These are phyloP conservation scores for Echium plantagineum DNA, from an alignment of 257 asterid species.

Conservation along the genomic window DNA sequence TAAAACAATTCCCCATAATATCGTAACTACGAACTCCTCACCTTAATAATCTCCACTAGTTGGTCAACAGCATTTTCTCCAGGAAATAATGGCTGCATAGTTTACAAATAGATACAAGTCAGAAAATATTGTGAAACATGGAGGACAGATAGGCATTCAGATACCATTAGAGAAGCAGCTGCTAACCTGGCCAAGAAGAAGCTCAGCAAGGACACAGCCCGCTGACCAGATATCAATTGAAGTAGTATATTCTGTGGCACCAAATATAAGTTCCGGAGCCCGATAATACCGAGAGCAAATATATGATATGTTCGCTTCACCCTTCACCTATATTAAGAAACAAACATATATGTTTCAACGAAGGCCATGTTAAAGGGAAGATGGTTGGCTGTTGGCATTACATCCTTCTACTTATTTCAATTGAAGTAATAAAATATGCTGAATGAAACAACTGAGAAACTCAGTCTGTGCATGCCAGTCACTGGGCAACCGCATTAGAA, in stretches of 20 bases:
- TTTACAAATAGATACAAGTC: conserved; percentile 15
- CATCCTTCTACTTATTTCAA: not conserved
- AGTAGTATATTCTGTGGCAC: conserved; percentile 84
- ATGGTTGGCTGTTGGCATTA: not conserved
- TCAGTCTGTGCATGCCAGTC: too few relatives aligned
- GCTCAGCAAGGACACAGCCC: conserved; percentile 94
- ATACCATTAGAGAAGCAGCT: not conserved
- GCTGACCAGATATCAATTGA: conserved; percentile 99
- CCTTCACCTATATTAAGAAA: conserved; percentile 45
- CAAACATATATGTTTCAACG: not conserved
- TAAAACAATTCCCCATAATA: conserved; percentile 7
- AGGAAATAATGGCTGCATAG: conserved; percentile 73
- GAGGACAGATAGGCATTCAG: too few relatives aligned
- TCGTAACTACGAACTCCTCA: conserved; percentile 12
- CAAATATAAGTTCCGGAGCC: conserved; percentile 98
- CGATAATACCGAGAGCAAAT: conserved; percentile 94
- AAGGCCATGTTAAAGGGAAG: not conserved
- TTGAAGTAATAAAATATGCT: not conserved
- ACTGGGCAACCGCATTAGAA: not conserved
- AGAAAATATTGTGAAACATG: not conserved
- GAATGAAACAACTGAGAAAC: not conserved
- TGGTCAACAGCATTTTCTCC: conserved; percentile 98
- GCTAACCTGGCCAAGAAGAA: conserved; percentile 83
- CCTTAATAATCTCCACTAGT: conserved; percentile 94
- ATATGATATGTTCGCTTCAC: conserved; percentile 92